A percentile compares a stretch with the other conserved stretches of the same genome.
Conservation (phyloP, 176 grass and related monocot species). For the Rhynchospora pubera region DNA sequence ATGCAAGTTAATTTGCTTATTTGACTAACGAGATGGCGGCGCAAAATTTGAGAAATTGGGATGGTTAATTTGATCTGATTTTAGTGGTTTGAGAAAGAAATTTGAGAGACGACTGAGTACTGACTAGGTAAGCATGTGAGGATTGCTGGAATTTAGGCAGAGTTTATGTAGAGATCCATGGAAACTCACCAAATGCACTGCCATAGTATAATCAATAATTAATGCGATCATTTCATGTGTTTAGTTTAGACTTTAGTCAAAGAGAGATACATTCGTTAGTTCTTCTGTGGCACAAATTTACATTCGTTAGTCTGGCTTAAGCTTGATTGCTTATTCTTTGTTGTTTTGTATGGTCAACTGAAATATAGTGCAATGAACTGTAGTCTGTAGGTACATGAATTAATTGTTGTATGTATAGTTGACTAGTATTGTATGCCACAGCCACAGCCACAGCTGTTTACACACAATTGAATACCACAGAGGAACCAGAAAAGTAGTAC, state of each 20-base stretch:
- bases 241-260: too few species aligned
- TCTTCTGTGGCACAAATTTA: not conserved
- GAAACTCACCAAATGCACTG: slow-evolving; percentile 11
- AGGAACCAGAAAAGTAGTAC: not conserved
- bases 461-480: not conserved
- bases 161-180: slow-evolving; percentile 20
- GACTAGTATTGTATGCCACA: too few species aligned
- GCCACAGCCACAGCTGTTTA: not conserved
- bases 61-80: slow-evolving; percentile 6
- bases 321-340: too few species aligned
- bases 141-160: slow-evolving; percentile 12
- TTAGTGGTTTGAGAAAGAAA: not conserved
- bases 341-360: too few species aligned
- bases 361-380: too few species aligned
- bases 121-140: not conserved
- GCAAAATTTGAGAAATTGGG: slow-evolving; percentile 5
- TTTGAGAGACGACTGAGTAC: not conserved
- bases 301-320: too few species aligned
- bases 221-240: not conserved
- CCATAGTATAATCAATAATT: not conserved
- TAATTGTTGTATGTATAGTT: too few species aligned
- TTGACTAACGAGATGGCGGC: not conserved
- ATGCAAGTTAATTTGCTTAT: not conserved
- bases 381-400: too few species aligned
- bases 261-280: not conserved